phyloP scores from a whole-genome alignment of 2,329 filamentous ascomycete species.

The Colletotrichum chlorophyti region DNA sequence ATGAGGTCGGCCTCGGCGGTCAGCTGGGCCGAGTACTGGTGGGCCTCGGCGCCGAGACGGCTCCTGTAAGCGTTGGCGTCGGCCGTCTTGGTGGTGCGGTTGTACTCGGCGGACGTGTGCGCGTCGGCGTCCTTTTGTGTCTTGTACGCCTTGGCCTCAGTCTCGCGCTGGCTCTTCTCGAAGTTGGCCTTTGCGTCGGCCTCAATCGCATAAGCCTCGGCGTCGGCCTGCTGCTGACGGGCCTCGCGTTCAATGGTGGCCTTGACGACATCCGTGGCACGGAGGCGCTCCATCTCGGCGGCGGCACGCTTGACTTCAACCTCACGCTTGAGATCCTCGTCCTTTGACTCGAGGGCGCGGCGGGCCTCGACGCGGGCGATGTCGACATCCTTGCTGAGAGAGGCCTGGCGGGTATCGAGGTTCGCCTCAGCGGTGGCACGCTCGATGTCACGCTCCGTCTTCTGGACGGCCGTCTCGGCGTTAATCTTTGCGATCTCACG shows the following conservation, averaged over 20 bases:
- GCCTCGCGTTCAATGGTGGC: conserved; percentile 74
- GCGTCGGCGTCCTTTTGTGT: conserved; percentile 50
- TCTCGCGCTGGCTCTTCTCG: conserved; percentile 58
- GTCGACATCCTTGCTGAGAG: conserved; percentile 75
- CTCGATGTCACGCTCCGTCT: conserved; percentile 84
- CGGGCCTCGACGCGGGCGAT: conserved; percentile 77
- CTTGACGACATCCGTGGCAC: conserved; percentile 80
- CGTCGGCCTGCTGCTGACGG: conserved; percentile 72
- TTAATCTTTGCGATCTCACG: conserved; percentile 89
- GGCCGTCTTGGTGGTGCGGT: conserved; percentile 52
- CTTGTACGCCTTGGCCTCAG: conserved; percentile 60
- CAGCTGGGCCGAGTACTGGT: conserved; percentile 45
- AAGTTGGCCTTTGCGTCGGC: conserved; percentile 64
- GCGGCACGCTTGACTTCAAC: conserved; percentile 80
- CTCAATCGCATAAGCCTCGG: conserved; percentile 68
- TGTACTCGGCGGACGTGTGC: conserved; percentile 48
- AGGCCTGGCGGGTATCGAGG: conserved; percentile 75
- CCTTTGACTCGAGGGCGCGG: conserved; percentile 75
- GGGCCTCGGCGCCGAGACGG: conserved; percentile 49
- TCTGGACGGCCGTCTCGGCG: conserved; percentile 82
- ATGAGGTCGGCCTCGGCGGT: conserved; percentile 67
- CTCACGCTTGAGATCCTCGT: conserved; percentile 80
- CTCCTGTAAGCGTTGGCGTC: conserved; percentile 58
- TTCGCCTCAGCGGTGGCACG: conserved; percentile 80
- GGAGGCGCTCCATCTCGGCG: conserved; percentile 81